These are phyloP conservation scores for Emmonsia crescens DNA, from an alignment of 2,329 filamentous ascomycete species.

Conservation along the genomic window DNA sequence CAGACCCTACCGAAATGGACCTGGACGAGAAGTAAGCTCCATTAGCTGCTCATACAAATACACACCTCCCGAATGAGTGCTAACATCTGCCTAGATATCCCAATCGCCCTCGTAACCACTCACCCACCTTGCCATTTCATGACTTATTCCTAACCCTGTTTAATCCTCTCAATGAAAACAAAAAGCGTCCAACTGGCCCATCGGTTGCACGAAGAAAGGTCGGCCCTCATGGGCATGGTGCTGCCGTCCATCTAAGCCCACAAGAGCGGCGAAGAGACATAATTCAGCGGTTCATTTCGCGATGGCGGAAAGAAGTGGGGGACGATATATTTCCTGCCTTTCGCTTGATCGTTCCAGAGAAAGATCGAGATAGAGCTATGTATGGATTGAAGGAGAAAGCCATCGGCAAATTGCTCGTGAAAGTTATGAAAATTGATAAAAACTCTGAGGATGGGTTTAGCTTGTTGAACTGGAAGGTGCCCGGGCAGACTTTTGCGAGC, in stretches of 20 bases:
- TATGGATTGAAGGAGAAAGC: conserved; percentile 90
- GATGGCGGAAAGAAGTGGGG: conserved; percentile 82
- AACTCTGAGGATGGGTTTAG: conserved; percentile 80
- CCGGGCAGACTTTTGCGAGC: conserved; percentile 53
- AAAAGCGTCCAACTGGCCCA: conserved; percentile 54
- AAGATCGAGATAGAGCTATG: conserved; percentile 82
- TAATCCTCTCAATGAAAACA: conserved; percentile 67
- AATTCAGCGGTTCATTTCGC: conserved; percentile 73
- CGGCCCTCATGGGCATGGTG: conserved; percentile 44
- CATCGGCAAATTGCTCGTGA: conserved; percentile 83
- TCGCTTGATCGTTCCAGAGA: conserved; percentile 81
- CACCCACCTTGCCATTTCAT: conserved; percentile 70
- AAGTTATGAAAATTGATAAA: conserved; percentile 82
- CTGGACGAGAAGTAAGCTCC: conserved; percentile 39
- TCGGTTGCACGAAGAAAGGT: conserved; percentile 45
- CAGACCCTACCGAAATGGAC: conserved; percentile 29
- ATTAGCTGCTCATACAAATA: neutral
- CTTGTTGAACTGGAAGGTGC: conserved; percentile 85
- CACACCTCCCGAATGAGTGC: neutral
- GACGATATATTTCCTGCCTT: conserved; percentile 89
- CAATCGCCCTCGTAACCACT: conserved; percentile 69
- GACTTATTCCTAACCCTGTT: conserved; percentile 69
- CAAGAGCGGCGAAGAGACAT: conserved; percentile 71
- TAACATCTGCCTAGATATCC: conserved; percentile 50
- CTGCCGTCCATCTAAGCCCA: conserved; percentile 45